Evolutionary conservation across 768 basidiomycete genomes (phyloP).

Genomic region (Amanita muscaria): DNA sequence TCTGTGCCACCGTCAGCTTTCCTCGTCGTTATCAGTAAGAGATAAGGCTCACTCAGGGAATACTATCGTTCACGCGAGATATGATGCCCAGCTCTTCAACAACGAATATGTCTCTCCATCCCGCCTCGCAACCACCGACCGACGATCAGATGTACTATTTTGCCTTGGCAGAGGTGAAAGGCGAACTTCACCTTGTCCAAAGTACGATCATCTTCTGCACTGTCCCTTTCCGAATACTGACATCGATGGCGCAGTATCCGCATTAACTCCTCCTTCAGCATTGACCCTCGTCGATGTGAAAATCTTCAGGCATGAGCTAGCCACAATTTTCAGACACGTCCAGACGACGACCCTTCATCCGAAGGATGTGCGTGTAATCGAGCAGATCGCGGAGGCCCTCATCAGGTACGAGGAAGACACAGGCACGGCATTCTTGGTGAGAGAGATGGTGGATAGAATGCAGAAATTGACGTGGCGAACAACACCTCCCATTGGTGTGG

Average conservation of each 20-base stretch:
- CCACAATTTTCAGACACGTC: constrained; percentile 52
- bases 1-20: too few relatives aligned
- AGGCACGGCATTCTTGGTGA: constrained; percentile 51
- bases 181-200: constrained; percentile 57
- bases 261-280: constrained; percentile 32
- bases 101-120: constrained; percentile 27
- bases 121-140: constrained; percentile 10
- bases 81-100: too few relatives aligned
- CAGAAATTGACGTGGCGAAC: constrained; percentile 22
- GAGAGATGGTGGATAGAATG: constrained; percentile 37
- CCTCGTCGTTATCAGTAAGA: too few relatives aligned
- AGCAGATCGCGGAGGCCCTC: constrained; percentile 38
- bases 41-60: too few relatives aligned
- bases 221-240: constrained; percentile 5
- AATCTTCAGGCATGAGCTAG: constrained; percentile 53
- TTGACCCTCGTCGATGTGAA: constrained; percentile 41
- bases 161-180: constrained; percentile 49
- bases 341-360: constrained; percentile 39
- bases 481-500: neutral
- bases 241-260: constrained; percentile 23
- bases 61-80: too few relatives aligned
- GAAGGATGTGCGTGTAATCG: constrained; percentile 41
- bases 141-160: constrained; percentile 27
- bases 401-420: constrained; percentile 50
- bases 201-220: constrained; percentile 33